These are phyloP conservation scores for Fonsecaea pedrosoi DNA, from an alignment of 2,329 filamentous ascomycete species.

Conservation along the genomic window DNA sequence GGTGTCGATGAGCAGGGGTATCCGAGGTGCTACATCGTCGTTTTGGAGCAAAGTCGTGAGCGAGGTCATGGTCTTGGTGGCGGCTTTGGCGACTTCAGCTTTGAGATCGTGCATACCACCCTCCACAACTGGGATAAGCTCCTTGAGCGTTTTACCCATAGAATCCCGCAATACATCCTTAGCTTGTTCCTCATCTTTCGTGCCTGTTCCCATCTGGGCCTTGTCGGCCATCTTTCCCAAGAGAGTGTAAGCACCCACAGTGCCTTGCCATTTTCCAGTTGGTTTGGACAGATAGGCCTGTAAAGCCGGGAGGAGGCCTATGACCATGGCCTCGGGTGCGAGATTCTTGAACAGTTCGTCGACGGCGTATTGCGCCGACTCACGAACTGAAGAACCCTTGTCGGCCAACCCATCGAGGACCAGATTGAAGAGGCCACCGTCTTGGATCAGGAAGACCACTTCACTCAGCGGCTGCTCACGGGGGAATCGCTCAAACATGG, in stretches of 20 bases:
- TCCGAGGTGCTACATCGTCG: conserved; percentile 91
- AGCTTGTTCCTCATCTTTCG: conserved; percentile 80
- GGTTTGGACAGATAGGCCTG: conserved; percentile 77
- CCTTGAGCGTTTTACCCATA: conserved; percentile 86
- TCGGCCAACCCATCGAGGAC: conserved; percentile 87
- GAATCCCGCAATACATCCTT: conserved; percentile 89
- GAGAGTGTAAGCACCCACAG: conserved; percentile 82
- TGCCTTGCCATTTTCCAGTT: conserved; percentile 96
- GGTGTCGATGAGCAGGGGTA: conserved; percentile 88
- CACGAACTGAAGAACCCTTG: conserved; percentile 85
- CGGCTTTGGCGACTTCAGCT: conserved; percentile 80
- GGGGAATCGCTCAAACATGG: conserved; percentile 89
- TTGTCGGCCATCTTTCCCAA: conserved; percentile 95
- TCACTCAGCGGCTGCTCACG: conserved; percentile 78
- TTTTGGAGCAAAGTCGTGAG: conserved; percentile 90
- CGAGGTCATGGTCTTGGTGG: conserved; percentile 89
- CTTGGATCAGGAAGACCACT: conserved; percentile 79
- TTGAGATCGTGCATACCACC: conserved; percentile 97
- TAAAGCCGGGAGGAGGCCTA: conserved; percentile 79
- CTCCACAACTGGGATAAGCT: conserved; percentile 89
- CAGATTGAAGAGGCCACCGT: conserved; percentile 72
- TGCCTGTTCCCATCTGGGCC: conserved; percentile 83
- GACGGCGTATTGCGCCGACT: conserved; percentile 91
- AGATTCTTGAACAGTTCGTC: conserved; percentile 84
- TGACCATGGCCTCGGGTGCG: conserved; percentile 80